Base-by-base conservation (phyloP, 2,329 filamentous ascomycete species). In the Talaromyces amestolkiae region DNA sequence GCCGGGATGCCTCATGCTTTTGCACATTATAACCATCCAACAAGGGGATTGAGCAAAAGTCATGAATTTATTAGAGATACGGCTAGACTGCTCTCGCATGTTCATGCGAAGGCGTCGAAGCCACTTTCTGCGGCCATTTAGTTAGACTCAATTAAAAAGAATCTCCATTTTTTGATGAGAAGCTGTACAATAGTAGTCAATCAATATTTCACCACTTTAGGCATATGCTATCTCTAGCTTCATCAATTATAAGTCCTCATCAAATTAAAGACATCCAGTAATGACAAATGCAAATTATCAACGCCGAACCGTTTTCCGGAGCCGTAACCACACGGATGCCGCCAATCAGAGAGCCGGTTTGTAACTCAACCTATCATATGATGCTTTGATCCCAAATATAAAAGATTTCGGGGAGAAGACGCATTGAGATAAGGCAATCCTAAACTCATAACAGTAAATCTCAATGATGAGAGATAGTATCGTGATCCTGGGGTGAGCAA, bases 1-100 rank as follows among this genome's bases (percentile, higher is more conserved):
- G 64, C 67, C 19, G 75, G 77, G 5, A 75, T 70, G n/a, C 75
- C 78, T 5, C 78, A 80, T 69, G 72, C 71, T 1, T 73, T 78
- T 53, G 47, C 68, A 27, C 35, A 33, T 15, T 61, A 71, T 54
- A 75, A 75, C 19, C 72, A 74, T 35, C 72, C 72, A 0, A 43
- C 70, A 15, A 70, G 67, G 17, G 73, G 72, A 0, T 61, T 75
- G 3, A 54, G 58, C 1, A 73, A 68, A 63, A 73, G 72, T 37
- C 71, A 70, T 27, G 71, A 72, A 45, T 74, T 73, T 37, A 72
- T 75, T 3, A 66, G 69, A 9, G 74, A 75, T 22, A 74, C 70
- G 27, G 64, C 65, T 24, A 17, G 47, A n/a, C 22, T 68, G 19
- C 67, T 68, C 11, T 58, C 62, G 8, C 39, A 65, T 45, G 67